Conservation (phyloP, 495 filamentous ascomycete species). For the Penicillium cosmopolitanum region DNA sequence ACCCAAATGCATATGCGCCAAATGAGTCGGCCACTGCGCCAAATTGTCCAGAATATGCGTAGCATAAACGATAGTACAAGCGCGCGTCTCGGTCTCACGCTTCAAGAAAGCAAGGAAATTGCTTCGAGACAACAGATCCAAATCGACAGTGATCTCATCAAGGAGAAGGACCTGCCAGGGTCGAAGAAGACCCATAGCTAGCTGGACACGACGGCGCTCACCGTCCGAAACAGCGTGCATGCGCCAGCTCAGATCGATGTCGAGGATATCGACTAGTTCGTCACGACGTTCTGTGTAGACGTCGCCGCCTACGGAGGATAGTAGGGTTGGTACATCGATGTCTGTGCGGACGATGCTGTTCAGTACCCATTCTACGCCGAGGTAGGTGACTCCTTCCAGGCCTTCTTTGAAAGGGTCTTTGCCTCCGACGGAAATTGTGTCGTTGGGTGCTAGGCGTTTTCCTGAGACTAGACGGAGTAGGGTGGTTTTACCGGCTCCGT, state of each 20-base stretch:
- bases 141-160: slow-evolving; percentile 96
- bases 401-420: slow-evolving; percentile 88
- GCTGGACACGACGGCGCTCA: slow-evolving; percentile 86
- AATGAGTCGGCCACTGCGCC: slow-evolving; percentile 88
- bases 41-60: slow-evolving; percentile 96
- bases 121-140: slow-evolving; percentile 81
- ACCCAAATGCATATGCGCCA: slow-evolving; percentile 92
- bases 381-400: slow-evolving; percentile 92
- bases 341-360: slow-evolving; percentile 95
- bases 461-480: slow-evolving; percentile 89
- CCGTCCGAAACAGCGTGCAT: slow-evolving; percentile 96
- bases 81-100: slow-evolving; percentile 77
- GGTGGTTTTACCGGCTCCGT: slow-evolving; percentile 97
- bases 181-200: slow-evolving; percentile 93
- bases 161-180: slow-evolving; percentile 90
- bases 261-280: slow-evolving; percentile 83
- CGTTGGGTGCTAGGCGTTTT: slow-evolving; percentile 82
- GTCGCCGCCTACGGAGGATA: slow-evolving; percentile 84
- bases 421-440: slow-evolving; percentile 73
- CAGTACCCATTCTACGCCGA: slow-evolving; percentile 98
- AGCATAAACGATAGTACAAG: slow-evolving; percentile 94
- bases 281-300: slow-evolving; percentile 79
- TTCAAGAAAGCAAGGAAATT: slow-evolving; percentile 89
- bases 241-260: slow-evolving; percentile 89
- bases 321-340: slow-evolving; percentile 85